Conservation (phyloP, 345 rosid genomes). For the Crucihimalaya himalaica region DNA sequence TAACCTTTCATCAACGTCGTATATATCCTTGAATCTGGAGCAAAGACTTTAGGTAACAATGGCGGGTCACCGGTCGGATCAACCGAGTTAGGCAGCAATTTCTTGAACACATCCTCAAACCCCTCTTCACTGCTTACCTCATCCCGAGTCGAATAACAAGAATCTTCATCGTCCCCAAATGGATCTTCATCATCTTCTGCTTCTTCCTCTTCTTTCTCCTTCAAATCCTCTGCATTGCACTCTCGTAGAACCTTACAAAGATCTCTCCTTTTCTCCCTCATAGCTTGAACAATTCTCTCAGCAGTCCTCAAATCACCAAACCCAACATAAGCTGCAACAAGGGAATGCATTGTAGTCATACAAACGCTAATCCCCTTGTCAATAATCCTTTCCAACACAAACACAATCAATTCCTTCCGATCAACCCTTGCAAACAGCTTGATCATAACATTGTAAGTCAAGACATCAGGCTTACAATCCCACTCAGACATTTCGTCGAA, state of each 20-base stretch:
- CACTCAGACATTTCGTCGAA: slow-evolving; percentile 71
- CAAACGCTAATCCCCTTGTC: slow-evolving; percentile 59
- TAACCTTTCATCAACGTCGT: slow-evolving; percentile 96
- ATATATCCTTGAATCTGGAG: slow-evolving; percentile 80
- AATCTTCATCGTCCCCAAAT: slow-evolving; percentile 32
- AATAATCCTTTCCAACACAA: slow-evolving; percentile 70
- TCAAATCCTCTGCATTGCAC: slow-evolving; percentile 48
- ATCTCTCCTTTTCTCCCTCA: slow-evolving; percentile 87
- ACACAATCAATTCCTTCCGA: slow-evolving; percentile 75
- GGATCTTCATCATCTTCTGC: slow-evolving; percentile 26
- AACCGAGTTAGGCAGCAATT: slow-evolving; percentile 66
- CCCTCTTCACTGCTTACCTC: slow-evolving; percentile 18
- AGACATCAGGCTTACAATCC: slow-evolving; percentile 65
- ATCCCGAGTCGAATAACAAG: slow-evolving; percentile 4
- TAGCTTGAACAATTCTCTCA: slow-evolving; percentile 79
- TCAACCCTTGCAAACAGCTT: slow-evolving; percentile 76
- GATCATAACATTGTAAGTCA: slow-evolving; percentile 80
- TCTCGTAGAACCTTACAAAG: slow-evolving; percentile 72
- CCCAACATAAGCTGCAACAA: slow-evolving; percentile 92
- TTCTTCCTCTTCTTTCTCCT: slow-evolving; percentile 47
- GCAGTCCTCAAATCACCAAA: slow-evolving; percentile 78
- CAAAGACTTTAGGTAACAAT: slow-evolving; percentile 60
- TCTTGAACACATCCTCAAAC: slow-evolving; percentile 50
- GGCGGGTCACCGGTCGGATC: slow-evolving; percentile 53
- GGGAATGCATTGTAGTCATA: slow-evolving; percentile 79